Conservation (phyloP, 257 asterid genomes). For the Striga asiatica region DNA sequence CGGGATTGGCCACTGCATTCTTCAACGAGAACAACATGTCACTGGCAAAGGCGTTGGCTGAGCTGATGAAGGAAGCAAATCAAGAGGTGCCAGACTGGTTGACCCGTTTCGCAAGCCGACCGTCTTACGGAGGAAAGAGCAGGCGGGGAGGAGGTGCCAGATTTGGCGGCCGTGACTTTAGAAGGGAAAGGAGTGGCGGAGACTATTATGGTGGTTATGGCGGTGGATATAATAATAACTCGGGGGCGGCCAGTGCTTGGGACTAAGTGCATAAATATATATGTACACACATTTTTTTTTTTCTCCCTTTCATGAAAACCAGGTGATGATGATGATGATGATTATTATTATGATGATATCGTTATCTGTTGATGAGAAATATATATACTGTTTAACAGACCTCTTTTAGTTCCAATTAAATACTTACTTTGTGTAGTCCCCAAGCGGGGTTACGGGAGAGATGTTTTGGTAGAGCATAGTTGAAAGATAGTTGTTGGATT, state of each 20-base stretch:
- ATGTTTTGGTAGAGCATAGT: slow-evolving; percentile 14
- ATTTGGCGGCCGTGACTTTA: slow-evolving; percentile 69
- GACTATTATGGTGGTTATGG: slow-evolving; percentile 27
- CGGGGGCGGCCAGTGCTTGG: slow-evolving; percentile 54
- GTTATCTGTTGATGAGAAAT: slow-evolving; percentile 8
- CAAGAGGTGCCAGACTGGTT: slow-evolving; percentile 92
- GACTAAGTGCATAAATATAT: slow-evolving; percentile 29
- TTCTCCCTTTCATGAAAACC: no score
- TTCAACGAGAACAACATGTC: slow-evolving; percentile 61
- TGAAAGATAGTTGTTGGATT: slow-evolving; percentile 1
- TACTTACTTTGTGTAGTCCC: slow-evolving; percentile 19
- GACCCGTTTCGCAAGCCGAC: slow-evolving; percentile 52
- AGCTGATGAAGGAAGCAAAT: slow-evolving; percentile 72
- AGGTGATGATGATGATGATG: slow-evolving; percentile 20
- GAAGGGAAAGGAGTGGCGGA: slow-evolving; percentile 54
- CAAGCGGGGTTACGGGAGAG: slow-evolving; percentile 22
- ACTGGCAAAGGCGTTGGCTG: slow-evolving; percentile 55
- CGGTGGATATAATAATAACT: slow-evolving; percentile 23
- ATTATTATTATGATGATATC: slow-evolving; percentile 19
- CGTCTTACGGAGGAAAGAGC: slow-evolving; percentile 46
- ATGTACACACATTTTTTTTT: slow-evolving; percentile 13
- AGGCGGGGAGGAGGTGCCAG: slow-evolving; percentile 66
- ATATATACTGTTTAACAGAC: neutral
- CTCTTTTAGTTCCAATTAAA: neutral
- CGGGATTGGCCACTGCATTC: slow-evolving; percentile 82